Percentiles rank a stretch among this genome's conserved stretches.
These are phyloP conservation scores for Colletotrichum orbiculare DNA, from an alignment of 2,329 filamentous ascomycete genomes.

Conservation along the genomic window DNA sequence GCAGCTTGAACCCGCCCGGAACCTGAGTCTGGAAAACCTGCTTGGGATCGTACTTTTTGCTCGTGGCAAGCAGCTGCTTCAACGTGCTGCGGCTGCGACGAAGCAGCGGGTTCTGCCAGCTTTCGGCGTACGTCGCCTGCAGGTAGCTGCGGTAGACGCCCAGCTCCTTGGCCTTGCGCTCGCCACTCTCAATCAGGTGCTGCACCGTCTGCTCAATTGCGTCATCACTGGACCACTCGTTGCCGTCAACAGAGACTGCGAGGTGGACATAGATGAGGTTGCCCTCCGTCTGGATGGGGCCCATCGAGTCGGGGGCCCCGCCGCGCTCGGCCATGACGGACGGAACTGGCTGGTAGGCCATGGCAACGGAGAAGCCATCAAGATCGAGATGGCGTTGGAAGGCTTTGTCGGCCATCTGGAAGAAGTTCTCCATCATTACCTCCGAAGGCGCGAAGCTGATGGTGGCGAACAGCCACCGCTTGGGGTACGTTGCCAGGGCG, in stretches of 20 bases:
- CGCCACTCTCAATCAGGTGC: neutral
- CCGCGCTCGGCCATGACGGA: conserved; percentile 11
- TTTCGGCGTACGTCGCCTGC: conserved; percentile 16
- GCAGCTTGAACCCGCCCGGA: conserved; percentile 27
- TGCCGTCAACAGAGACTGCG: neutral
- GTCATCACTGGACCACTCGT: neutral
- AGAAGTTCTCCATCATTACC: conserved; percentile 21
- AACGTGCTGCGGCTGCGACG: conserved; percentile 1
- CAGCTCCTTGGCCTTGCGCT: conserved; percentile 5
- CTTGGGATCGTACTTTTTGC: conserved; percentile 22
- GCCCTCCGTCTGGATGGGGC: conserved; percentile 3
- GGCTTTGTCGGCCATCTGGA: conserved; percentile 13
- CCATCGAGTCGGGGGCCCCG: conserved; percentile 1
- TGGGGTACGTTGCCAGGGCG: conserved; percentile 8
- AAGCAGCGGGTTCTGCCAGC: conserved; percentile 21
- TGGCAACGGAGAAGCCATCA: conserved; percentile 10
- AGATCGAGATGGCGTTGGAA: neutral
- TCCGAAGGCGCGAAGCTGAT: conserved; percentile 18
- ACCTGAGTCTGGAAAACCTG: conserved; percentile 21
- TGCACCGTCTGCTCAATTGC: neutral
- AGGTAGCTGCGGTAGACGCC: conserved; percentile 4
- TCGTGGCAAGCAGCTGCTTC: conserved; percentile 12
- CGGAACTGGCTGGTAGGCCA: conserved; percentile 18
- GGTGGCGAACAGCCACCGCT: conserved; percentile 8
- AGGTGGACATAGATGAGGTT: conserved; percentile 20